Conservation (phyloP, 495 filamentous ascomycete genomes). For the Neohortaea acidophila region DNA sequence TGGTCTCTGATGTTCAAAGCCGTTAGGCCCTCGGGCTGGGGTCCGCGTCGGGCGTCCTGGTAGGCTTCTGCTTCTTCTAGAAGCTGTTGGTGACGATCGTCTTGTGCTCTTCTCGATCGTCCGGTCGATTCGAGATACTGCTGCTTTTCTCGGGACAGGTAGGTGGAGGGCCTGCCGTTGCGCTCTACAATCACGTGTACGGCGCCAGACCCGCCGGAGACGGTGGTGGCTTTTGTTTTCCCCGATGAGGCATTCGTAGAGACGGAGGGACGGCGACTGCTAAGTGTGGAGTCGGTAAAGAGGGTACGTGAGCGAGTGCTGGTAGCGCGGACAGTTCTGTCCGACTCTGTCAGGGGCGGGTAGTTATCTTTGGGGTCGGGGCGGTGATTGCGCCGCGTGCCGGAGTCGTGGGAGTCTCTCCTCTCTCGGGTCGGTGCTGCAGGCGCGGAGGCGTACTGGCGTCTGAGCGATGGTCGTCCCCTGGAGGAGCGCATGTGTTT, state of each 20-base stretch:
- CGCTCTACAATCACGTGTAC: constrained; percentile 7
- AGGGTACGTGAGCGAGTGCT: constrained; percentile 3
- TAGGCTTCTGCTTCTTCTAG: constrained; percentile 8
- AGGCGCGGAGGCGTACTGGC: constrained; percentile 1
- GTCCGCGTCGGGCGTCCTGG: constrained; percentile 7
- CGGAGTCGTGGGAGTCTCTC: background rate
- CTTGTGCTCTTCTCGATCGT: background rate
- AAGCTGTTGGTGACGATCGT: background rate
- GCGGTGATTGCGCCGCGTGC: constrained; percentile 1
- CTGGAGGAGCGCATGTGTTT: constrained; percentile 3
- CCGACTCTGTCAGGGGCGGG: constrained; percentile 11
- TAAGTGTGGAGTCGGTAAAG: constrained; percentile 7
- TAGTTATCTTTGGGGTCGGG: constrained; percentile 5
- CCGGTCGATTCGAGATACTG: background rate
- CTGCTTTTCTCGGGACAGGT: constrained; percentile 7
- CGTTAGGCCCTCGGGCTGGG: constrained; percentile 4
- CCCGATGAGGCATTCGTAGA: constrained; percentile 13
- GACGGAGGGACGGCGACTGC: constrained; percentile 10
- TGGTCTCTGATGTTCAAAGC: constrained; percentile 12
- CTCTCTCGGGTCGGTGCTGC: background rate
- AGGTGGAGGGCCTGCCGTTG: constrained; percentile 3
- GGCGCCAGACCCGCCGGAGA: constrained; percentile 10
- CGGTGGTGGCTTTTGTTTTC: constrained; percentile 10
- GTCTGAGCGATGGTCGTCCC: constrained; percentile 8
- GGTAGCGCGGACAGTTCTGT: constrained; percentile 4